phyloP scores from a whole-genome alignment of 2,329 filamentous ascomycete genomes.

The Didymella pomorum region DNA sequence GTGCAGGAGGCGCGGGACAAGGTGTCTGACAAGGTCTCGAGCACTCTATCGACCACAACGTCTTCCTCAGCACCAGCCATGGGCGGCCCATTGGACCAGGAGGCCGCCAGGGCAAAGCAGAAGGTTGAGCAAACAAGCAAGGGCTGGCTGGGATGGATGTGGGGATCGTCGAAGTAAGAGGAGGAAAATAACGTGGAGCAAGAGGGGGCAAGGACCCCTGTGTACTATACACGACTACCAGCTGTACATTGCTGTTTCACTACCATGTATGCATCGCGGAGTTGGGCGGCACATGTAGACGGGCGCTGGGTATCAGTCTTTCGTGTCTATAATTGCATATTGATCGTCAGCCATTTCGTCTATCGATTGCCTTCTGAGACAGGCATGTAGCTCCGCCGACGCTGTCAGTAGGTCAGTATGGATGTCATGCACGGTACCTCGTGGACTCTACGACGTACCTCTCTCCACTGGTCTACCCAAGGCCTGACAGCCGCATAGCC shows the following conservation, averaged over 20 bases:
- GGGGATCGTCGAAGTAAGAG: slow-evolving; percentile 49
- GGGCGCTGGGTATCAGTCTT: slow-evolving; percentile 39
- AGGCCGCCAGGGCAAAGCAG: slow-evolving; percentile 52
- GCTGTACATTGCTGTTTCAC: slow-evolving; percentile 46
- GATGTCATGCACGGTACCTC: too few species aligned
- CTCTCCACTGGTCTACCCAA: slow-evolving; percentile 64
- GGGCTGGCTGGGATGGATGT: slow-evolving; percentile 58
- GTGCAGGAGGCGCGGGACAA: slow-evolving; percentile 43
- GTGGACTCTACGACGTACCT: slow-evolving; percentile 51
- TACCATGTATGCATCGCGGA: slow-evolving; percentile 47
- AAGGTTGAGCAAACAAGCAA: slow-evolving; percentile 50
- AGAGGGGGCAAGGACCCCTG: slow-evolving; percentile 15
- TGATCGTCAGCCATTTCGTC: slow-evolving; percentile 1
- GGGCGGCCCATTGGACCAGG: slow-evolving; percentile 58
- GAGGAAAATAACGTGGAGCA: slow-evolving; percentile 20
- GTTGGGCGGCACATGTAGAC: slow-evolving; percentile 34
- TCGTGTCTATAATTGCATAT: slow-evolving; percentile 38
- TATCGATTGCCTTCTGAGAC: slow-evolving; percentile 51
- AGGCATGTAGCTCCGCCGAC: slow-evolving; percentile 60
- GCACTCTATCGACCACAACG: slow-evolving; percentile 39
- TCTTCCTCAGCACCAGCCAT: slow-evolving; percentile 40
- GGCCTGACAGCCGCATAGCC: slow-evolving; percentile 68
- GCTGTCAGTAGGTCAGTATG: slow-evolving; percentile 8
- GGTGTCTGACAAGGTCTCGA: slow-evolving; percentile 23
- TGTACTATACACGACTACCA: slow-evolving; percentile 46